phyloP scores from a whole-genome alignment of 352 stramenopile species.

The Globisporangium barbulae region DNA sequence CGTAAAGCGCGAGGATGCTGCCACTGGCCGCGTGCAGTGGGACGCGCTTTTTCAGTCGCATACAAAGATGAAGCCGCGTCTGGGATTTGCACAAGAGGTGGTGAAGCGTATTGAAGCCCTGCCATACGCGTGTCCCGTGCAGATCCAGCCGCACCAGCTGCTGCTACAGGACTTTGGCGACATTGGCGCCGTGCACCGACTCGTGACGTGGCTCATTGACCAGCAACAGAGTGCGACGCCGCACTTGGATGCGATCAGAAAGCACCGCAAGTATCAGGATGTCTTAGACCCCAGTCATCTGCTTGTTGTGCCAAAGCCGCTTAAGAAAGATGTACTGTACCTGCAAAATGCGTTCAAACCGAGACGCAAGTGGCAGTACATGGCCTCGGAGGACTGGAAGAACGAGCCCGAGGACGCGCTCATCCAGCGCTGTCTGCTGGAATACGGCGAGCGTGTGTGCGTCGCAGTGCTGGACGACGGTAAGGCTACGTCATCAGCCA shows the following conservation, averaged over 20 bases:
- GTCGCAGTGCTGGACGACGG: constrained; percentile 8
- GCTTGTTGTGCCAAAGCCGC: neutral
- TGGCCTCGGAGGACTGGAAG: constrained; percentile 15
- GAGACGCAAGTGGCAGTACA: constrained; percentile 43
- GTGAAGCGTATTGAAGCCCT: constrained; percentile 43
- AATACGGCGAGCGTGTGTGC: constrained; percentile 68
- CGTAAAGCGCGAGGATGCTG: constrained; percentile 43
- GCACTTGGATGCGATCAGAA: constrained; percentile 40
- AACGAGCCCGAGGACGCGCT: constrained; percentile 58
- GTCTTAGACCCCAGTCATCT: constrained; percentile 11
- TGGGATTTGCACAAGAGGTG: constrained; percentile 65
- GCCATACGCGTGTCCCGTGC: constrained; percentile 22
- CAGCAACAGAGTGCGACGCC: constrained; percentile 22
- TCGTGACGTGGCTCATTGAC: constrained; percentile 56
- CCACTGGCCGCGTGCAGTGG: constrained; percentile 51
- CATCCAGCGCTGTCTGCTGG: constrained; percentile 76
- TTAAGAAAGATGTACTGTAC: constrained; percentile 46
- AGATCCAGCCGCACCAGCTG: constrained; percentile 67
- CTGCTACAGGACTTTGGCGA: constrained; percentile 79
- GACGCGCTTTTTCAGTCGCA: constrained; percentile 63
- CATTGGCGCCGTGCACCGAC: constrained; percentile 45
- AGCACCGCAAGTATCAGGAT: constrained; percentile 29
- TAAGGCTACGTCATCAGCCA: neutral
- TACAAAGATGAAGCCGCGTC: constrained; percentile 59
- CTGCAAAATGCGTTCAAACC: constrained; percentile 39